Conservation (phyloP, 257 asterid genomes). For the Asclepias syriaca region DNA sequence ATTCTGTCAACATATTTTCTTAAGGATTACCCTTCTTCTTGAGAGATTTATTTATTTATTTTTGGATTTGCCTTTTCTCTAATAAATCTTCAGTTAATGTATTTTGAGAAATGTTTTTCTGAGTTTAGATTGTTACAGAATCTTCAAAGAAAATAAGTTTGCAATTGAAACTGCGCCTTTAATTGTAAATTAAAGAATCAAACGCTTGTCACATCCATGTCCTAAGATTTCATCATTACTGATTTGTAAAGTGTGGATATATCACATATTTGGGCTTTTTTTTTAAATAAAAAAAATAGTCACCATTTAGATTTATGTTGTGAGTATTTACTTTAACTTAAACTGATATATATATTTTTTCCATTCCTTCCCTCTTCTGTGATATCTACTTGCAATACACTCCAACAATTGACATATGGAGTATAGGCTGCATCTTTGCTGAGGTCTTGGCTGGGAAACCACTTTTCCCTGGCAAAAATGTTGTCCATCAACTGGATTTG, state of each 20-base stretch:
- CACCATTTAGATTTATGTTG: background rate
- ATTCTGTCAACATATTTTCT: background rate
- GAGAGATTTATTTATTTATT: background rate
- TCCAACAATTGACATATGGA: conserved; percentile 93
- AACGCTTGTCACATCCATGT: background rate
- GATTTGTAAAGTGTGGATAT: background rate
- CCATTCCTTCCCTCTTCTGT: background rate
- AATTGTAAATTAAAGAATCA: background rate
- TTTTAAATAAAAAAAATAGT: no score
- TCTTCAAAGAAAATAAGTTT: background rate
- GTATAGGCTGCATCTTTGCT: conserved; percentile 92
- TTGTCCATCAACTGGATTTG: conserved; percentile 86
- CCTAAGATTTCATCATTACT: background rate
- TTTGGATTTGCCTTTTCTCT: background rate
- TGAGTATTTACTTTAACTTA: background rate
- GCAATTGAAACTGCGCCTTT: background rate
- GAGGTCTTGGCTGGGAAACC: conserved; percentile 89
- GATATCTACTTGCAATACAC: conserved; percentile 57
- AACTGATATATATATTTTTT: background rate
- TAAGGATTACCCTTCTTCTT: background rate
- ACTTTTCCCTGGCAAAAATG: conserved; percentile 83
- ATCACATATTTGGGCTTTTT: background rate
- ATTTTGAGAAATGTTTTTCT: background rate
- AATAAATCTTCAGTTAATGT: background rate
- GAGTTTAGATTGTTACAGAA: background rate